These are phyloP conservation scores for Funneliformis geosporum DNA, from an alignment of 192 early-diverging fungal species.

Conservation along the genomic window DNA sequence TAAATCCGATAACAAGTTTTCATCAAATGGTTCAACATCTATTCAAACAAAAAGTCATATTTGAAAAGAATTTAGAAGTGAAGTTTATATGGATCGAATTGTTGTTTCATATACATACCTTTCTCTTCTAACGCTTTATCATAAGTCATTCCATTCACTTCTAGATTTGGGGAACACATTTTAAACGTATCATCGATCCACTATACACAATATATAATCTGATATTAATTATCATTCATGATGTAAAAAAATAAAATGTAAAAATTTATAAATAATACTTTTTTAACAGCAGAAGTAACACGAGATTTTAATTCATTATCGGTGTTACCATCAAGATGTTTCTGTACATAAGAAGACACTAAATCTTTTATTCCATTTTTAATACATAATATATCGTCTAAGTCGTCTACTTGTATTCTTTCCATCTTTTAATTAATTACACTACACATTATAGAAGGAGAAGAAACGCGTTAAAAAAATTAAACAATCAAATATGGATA, in stretches of 20 bases:
- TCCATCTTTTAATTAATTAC: too few species aligned
- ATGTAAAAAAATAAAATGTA: not conserved
- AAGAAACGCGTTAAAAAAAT: not conserved
- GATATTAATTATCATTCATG: not conserved
- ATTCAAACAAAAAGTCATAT: not conserved
- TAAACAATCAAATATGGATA: too few species aligned
- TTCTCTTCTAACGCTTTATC: conserved; percentile 9
- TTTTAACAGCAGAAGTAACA: not conserved
- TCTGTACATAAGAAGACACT: not conserved
- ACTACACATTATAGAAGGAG: too few species aligned
- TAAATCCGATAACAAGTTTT: not conserved
- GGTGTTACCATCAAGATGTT: not conserved
- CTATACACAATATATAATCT: not conserved
- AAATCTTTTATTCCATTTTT: not conserved
- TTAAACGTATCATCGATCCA: conserved; percentile 23
- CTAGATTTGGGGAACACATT: conserved; percentile 1
- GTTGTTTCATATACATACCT: too few species aligned
- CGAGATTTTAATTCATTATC: not conserved
- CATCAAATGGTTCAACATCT: conserved; percentile 13
- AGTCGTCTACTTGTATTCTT: not conserved
- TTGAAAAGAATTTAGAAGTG: not conserved
- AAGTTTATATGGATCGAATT: too few species aligned
- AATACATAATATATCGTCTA: not conserved
- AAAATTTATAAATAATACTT: not conserved
- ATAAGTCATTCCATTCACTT: conserved; percentile 21